phyloP scores from a whole-genome alignment of 75 land plant species.

The Sequoia sempervirens region DNA sequence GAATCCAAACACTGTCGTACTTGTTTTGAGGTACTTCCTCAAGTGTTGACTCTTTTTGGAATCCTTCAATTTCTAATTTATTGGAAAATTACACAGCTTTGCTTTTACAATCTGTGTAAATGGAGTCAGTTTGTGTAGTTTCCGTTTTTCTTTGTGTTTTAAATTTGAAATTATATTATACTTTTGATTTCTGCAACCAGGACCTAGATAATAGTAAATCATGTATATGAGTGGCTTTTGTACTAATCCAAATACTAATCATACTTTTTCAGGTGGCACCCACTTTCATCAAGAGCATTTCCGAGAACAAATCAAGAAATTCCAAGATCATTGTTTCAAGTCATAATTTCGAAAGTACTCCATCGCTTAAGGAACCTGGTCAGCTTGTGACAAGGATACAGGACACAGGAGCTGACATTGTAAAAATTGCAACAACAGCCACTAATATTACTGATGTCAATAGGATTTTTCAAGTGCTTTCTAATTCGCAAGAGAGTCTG shows the following conservation, averaged over 20 bases:
- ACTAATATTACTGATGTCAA: slow-evolving; percentile 61
- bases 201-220: background rate
- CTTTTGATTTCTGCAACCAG: background rate
- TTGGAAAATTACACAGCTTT: background rate
- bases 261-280: slow-evolving; percentile 47
- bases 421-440: slow-evolving; percentile 77
- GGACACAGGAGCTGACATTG: slow-evolving; percentile 73
- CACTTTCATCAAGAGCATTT: slow-evolving; percentile 36
- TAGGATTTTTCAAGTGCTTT: slow-evolving; percentile 54
- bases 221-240: background rate
- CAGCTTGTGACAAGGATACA: slow-evolving; percentile 55
- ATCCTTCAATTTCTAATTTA: background rate
- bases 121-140: background rate
- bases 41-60: background rate
- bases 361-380: slow-evolving; percentile 61
- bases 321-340: slow-evolving; percentile 66
- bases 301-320: slow-evolving; percentile 40
- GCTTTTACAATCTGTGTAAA: background rate
- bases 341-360: slow-evolving; percentile 67
- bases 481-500: slow-evolving; percentile 48
- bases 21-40: background rate
- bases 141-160: background rate
- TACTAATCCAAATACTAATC: background rate
- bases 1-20: background rate
- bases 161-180: background rate